Evolutionary conservation across 805 yeast genomes (phyloP).

Genomic region (Pichia occidentalis): DNA sequence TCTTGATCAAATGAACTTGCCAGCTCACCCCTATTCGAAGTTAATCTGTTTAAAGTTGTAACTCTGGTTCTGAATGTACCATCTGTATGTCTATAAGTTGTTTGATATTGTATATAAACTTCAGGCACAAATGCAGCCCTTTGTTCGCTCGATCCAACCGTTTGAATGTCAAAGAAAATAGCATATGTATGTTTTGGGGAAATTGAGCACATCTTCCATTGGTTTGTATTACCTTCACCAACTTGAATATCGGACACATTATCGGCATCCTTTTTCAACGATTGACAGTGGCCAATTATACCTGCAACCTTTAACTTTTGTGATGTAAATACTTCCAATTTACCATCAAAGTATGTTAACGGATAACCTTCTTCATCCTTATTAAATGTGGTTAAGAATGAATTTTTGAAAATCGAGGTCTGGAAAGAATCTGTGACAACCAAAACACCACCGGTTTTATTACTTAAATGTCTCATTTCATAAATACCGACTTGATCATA

Average conservation of each 20-base stretch:
- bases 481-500: slow-evolving; percentile 93
- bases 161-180: slow-evolving; percentile 75
- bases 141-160: slow-evolving; percentile 41
- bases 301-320: slow-evolving; percentile 87
- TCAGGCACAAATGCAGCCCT: slow-evolving; percentile 31
- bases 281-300: slow-evolving; percentile 85
- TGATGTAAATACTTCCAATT: slow-evolving; percentile 80
- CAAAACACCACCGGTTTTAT: slow-evolving; percentile 84
- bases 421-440: slow-evolving; percentile 89
- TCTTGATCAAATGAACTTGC: slow-evolving; percentile 87
- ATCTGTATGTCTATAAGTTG: slow-evolving; percentile 91
- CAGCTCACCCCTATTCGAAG: slow-evolving; percentile 44
- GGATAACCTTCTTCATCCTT: slow-evolving; percentile 85
- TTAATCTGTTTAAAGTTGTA: slow-evolving; percentile 66
- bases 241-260: slow-evolving; percentile 88
- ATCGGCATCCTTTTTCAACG: slow-evolving; percentile 57
- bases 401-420: slow-evolving; percentile 89
- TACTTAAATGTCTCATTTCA: slow-evolving; percentile 84
- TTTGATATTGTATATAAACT: slow-evolving; percentile 63
- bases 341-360: slow-evolving; percentile 85
- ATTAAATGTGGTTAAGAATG: slow-evolving; percentile 77
- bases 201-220: slow-evolving; percentile 78
- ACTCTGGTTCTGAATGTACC: slow-evolving; percentile 87
- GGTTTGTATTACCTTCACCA: slow-evolving; percentile 89
- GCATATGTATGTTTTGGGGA: slow-evolving; percentile 88